phyloP scores from a whole-genome alignment of 345 rosid species.

The Kernera saxatilis region DNA sequence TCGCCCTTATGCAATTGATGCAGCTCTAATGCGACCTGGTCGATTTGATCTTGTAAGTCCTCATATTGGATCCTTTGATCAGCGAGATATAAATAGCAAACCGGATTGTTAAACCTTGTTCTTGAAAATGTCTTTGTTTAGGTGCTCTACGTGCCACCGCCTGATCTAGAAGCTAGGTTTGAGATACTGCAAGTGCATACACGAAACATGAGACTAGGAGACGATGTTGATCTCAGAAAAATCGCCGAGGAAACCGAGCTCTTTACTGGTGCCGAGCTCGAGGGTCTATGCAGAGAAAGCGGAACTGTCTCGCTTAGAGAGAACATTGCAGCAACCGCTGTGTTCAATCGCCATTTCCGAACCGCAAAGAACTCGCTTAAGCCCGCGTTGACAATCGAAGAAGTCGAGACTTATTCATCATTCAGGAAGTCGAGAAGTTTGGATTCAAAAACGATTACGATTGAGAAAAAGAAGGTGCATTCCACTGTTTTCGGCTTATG shows the following conservation, averaged over 20 bases:
- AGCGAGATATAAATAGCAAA: not conserved
- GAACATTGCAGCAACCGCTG: constrained; percentile 55
- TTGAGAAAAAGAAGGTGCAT: not conserved
- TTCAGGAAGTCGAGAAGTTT: constrained; percentile 35
- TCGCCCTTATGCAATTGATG: constrained; percentile 86
- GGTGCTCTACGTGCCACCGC: constrained; percentile 84
- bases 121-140: constrained; percentile 12
- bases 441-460: not conserved
- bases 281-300: constrained; percentile 80
- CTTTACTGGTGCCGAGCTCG: constrained; percentile 88
- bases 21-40: constrained; percentile 96
- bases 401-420: constrained; percentile 56
- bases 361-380: constrained; percentile 54
- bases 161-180: constrained; percentile 67
- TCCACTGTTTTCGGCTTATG: constrained; percentile 10
- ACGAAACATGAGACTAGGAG: constrained; percentile 58
- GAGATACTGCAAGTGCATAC: constrained; percentile 79
- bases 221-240: constrained; percentile 63
- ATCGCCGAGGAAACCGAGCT: constrained; percentile 73
- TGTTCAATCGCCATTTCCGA: constrained; percentile 61
- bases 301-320: constrained; percentile 84
- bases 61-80: not conserved
- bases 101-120: not conserved
- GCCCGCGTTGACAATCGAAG: constrained; percentile 67
- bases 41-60: constrained; percentile 72